Base-by-base conservation (phyloP, 257 asterid species). In the Dorcoceras hygrometricum region DNA sequence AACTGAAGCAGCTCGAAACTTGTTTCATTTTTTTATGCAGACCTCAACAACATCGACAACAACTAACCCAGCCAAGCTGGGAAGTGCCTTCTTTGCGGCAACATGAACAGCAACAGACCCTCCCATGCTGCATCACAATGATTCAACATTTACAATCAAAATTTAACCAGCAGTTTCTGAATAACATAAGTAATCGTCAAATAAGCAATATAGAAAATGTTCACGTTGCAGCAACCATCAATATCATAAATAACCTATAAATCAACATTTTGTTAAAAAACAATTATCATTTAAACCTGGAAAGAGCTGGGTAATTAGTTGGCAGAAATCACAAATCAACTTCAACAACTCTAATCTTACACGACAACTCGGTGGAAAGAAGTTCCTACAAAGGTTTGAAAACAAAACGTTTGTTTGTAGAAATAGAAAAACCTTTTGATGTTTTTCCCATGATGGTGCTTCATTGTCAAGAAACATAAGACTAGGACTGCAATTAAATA, bases 21-120 rank as follows among this genome's bases (percentile, higher is more conserved):
- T 8, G 22, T 57, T 46, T 25, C 23, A 48, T 27, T 39, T 29
- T 23, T 32, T 27, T 18, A 34, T 28, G 74, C 74, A 68, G 68
- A 94, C 99, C 99, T 94, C 99, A 77, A 94, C 99, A 80, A 94
- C 99, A 77, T 93, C 99, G 76, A 93, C 96, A 67, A 93, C 89
- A 60, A 93, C 81, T 77, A 93, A 78, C 48, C 95, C 99, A 68
- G 87, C 84, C 84, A 93, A 84, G 79, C 79, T 86, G 67, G 90
- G 86, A 65, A 90, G 84, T 70, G 76, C 84, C 83, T 90, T 93
- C 75, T 80, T 90, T 8, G 99, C 88, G 72, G 95, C 94, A 66
- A 88, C 82, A 78, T 93, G 87, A 75, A 93, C 82, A 29, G 95
- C 96, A 76, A 93, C 86, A 46, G 99, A 86, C 26, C 97, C 99